A percentile compares a stretch with the other conserved stretches of the same genome.
These are phyloP conservation scores for Lactarius indigo DNA, from an alignment of 768 basidiomycete species.

Conservation along the genomic window DNA sequence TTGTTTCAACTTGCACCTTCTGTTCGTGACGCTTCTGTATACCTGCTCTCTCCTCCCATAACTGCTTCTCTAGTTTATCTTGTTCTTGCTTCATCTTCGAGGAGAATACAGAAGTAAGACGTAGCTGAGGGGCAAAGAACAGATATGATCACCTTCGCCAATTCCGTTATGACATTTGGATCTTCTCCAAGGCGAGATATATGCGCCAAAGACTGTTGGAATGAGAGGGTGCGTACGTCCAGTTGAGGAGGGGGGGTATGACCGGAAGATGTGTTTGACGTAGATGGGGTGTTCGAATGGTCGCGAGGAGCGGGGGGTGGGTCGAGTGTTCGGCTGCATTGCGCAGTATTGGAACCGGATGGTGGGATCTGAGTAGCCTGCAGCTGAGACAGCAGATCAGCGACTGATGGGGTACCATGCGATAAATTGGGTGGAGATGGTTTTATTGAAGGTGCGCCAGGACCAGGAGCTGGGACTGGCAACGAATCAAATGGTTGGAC, in stretches of 20 bases:
- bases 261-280: background rate
- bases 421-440: conserved; percentile 13
- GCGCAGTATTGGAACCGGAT: background rate
- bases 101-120: background rate
- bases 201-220: conserved; percentile 66
- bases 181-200: conserved; percentile 60
- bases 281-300: background rate
- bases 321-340: background rate
- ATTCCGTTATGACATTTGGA: conserved; percentile 44
- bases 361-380: conserved; percentile 7
- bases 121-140: background rate
- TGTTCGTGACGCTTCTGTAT: conserved; percentile 66
- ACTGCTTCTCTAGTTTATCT: conserved; percentile 57
- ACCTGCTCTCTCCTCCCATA: conserved; percentile 64
- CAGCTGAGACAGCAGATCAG: conserved; percentile 24
- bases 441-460: background rate
- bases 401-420: conserved; percentile 23
- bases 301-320: background rate
- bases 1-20: conserved; percentile 63
- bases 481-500: conserved; percentile 7
- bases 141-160: conserved; percentile 47
- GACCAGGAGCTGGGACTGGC: conserved; percentile 4
- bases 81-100: conserved; percentile 69
- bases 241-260: conserved; percentile 21
- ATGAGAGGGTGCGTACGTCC: conserved; percentile 50